Conservation (phyloP, 768 basidiomycete species). For the Stropharia rugosoannulata region DNA sequence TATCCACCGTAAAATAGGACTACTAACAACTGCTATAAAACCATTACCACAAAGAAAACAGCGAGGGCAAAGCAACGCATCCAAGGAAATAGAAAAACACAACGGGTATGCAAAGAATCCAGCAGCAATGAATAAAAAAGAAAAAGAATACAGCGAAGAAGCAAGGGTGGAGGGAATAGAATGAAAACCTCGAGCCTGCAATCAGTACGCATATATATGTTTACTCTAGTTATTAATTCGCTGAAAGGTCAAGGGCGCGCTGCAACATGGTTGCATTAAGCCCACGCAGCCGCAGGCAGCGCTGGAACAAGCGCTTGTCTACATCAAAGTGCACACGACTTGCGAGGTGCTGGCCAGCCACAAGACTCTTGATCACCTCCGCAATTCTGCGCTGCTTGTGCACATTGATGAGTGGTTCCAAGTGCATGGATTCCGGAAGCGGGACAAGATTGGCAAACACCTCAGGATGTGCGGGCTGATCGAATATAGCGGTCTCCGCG, state of each 20-base stretch:
- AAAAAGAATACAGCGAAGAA: too few species aligned
- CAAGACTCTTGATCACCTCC: conserved; percentile 74
- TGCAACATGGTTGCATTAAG: conserved; percentile 56
- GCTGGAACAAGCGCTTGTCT: conserved; percentile 77
- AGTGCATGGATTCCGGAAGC: conserved; percentile 73
- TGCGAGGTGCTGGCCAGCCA: conserved; percentile 82
- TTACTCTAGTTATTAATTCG: too few species aligned
- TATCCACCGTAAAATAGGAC: too few species aligned
- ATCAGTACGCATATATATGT: too few species aligned
- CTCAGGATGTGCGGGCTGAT: conserved; percentile 72
- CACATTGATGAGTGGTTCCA: conserved; percentile 86
- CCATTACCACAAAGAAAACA: too few species aligned
- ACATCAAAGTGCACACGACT: conserved; percentile 66
- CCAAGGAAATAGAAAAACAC: too few species aligned
- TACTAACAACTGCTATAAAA: too few species aligned
- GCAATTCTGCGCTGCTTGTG: conserved; percentile 87
- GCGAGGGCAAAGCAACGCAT: too few species aligned
- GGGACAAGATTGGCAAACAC: conserved; percentile 74
- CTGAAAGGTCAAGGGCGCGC: conserved; percentile 19
- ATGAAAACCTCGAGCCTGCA: too few species aligned
- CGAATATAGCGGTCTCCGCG: conserved; percentile 58
- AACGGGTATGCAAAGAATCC: too few species aligned
- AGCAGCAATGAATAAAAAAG: too few species aligned
- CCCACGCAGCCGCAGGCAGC: conserved; percentile 69
- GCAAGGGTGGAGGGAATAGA: too few species aligned